Conservation (phyloP, 2,329 filamentous ascomycete species). For the Colletotrichum magnum region DNA sequence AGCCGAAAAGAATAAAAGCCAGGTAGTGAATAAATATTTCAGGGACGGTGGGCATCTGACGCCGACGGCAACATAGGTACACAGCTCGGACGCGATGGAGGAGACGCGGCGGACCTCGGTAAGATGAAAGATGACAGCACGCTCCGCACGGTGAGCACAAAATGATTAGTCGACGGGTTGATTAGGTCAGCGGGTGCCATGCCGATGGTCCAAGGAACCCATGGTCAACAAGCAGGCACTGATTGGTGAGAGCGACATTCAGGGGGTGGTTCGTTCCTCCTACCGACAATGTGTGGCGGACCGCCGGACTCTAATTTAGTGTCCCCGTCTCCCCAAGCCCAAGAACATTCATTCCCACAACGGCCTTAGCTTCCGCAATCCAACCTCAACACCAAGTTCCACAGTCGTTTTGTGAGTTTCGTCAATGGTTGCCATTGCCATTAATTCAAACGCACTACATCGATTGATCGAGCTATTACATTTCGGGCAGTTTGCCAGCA, state of each 20-base stretch:
- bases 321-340: background rate
- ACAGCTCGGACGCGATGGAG: conserved; percentile 16
- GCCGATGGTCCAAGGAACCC: no score
- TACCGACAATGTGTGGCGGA: no score
- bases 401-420: no score
- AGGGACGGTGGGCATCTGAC: conserved; percentile 1
- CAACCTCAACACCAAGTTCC: background rate
- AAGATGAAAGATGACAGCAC: conserved; percentile 25
- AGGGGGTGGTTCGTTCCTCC: background rate
- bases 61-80: conserved; percentile 14
- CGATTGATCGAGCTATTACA: no score
- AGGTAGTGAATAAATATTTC: no score
- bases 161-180: conserved; percentile 30
- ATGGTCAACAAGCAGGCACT: no score
- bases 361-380: no score
- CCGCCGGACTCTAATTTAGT: conserved; percentile 10
- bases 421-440: no score
- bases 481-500: no score
- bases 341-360: no score
- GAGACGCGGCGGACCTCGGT: conserved; percentile 35
- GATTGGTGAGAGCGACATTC: background rate
- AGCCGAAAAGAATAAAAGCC: background rate
- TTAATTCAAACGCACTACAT: no score
- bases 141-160: conserved; percentile 8
- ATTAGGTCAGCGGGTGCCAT: conserved; percentile 23